These are phyloP conservation scores for Trichophyton schoenleinii DNA, from an alignment of 2,329 filamentous ascomycete genomes.

Conservation along the genomic window DNA sequence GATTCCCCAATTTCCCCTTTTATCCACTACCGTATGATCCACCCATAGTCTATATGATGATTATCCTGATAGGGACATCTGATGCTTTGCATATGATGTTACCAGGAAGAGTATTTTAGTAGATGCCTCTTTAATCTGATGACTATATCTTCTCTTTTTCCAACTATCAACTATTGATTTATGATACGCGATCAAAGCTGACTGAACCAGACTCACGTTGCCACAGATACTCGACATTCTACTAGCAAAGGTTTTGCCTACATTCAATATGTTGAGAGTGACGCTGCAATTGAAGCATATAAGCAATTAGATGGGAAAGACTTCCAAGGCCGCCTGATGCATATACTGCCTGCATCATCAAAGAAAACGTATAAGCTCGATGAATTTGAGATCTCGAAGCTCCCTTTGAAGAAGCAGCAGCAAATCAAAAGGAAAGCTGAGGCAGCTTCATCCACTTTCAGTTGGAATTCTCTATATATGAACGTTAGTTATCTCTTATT, in stretches of 20 bases:
- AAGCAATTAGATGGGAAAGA: conserved; percentile 66
- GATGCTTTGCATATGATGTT: conserved; percentile 89
- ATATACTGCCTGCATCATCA: conserved; percentile 71
- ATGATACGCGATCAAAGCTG: conserved; percentile 4
- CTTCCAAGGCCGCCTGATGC: conserved; percentile 84
- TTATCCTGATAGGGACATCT: conserved; percentile 99
- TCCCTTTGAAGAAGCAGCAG: conserved; percentile 89
- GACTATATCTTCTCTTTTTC: conserved; percentile 21
- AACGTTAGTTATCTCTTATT: conserved; percentile 45
- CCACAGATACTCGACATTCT: conserved; percentile 56
- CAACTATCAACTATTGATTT: not conserved
- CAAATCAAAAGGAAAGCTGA: conserved; percentile 75
- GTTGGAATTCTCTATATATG: conserved; percentile 99
- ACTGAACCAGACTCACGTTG: conserved; percentile 62
- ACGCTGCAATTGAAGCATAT: conserved; percentile 66
- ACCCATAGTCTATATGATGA: conserved; percentile 57
- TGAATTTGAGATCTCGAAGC: conserved; percentile 77
- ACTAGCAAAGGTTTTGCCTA: conserved; percentile 83
- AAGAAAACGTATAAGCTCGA: conserved; percentile 75
- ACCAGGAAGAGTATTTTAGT: conserved; percentile 98
- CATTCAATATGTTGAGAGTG: conserved; percentile 61
- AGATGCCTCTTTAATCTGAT: conserved; percentile 95
- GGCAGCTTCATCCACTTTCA: conserved; percentile 67
- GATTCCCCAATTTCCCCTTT: conserved; percentile 24
- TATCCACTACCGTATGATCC: not conserved